phyloP scores from a whole-genome alignment of 768 basidiomycete species.

The Galerina marginata region DNA sequence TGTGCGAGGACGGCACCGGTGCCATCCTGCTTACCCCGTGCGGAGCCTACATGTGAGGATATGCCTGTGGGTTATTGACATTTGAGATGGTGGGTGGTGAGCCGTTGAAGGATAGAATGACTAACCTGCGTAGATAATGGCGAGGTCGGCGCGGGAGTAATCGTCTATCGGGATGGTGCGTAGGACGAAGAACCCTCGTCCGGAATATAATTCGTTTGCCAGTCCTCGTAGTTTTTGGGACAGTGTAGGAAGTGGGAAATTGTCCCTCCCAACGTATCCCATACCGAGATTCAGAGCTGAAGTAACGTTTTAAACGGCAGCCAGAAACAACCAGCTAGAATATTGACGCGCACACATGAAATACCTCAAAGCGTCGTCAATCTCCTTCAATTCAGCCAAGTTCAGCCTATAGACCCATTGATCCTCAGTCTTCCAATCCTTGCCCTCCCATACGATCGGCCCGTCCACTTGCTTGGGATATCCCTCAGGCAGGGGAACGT shows the following conservation, averaged over 20 bases:
- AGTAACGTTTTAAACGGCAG: neutral
- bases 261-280: slow-evolving; percentile 42
- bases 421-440: slow-evolving; percentile 45
- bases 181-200: slow-evolving; percentile 54
- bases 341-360: slow-evolving; percentile 39
- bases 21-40: slow-evolving; percentile 48
- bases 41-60: slow-evolving; percentile 51
- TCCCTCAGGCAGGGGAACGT: slow-evolving; percentile 39
- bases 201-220: slow-evolving; percentile 47
- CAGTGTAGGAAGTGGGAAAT: slow-evolving; percentile 50
- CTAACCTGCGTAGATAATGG: slow-evolving; percentile 50
- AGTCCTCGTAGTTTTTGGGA: slow-evolving; percentile 38
- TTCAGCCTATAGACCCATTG: slow-evolving; percentile 50
- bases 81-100: neutral
- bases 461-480: slow-evolving; percentile 42
- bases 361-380: slow-evolving; percentile 42
- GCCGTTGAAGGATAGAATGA: neutral
- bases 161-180: slow-evolving; percentile 50
- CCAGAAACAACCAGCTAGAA: neutral
- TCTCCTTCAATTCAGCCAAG: slow-evolving; percentile 40
- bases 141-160: slow-evolving; percentile 44
- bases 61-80: slow-evolving; percentile 36
- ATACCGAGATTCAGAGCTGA: slow-evolving; percentile 23
- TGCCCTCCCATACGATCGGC: slow-evolving; percentile 52
- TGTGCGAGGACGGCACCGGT: slow-evolving; percentile 50